These are phyloP conservation scores for Ambrosia hybrid DNA, from an alignment of 140 eudicot species.

Conservation along the genomic window DNA sequence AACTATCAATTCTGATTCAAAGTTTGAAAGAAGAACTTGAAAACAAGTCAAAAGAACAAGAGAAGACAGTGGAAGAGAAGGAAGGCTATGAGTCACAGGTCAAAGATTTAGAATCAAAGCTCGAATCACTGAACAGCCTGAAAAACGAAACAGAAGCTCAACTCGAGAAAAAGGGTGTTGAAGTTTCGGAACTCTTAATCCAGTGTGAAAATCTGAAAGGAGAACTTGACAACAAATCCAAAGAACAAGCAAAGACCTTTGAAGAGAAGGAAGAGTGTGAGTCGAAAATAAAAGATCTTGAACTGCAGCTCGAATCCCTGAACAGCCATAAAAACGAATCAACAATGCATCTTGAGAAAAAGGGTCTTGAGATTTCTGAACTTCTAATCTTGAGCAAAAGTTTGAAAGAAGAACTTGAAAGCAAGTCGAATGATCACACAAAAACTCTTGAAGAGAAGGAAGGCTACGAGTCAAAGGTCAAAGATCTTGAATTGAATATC, in stretches of 20 bases:
- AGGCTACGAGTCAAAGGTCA: conserved; percentile 32
- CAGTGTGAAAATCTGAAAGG: conserved; percentile 38
- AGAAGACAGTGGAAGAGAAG: too few relatives aligned
- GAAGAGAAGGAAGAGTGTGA: conserved; percentile 41
- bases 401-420: conserved; percentile 50
- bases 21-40: too few relatives aligned
- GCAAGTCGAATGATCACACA: conserved; percentile 34
- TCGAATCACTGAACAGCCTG: conserved; percentile 38
- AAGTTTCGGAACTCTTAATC: conserved; percentile 36
- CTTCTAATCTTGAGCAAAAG: conserved; percentile 30
- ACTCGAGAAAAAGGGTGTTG: conserved; percentile 39
- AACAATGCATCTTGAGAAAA: conserved; percentile 45
- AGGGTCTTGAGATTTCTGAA: conserved; percentile 46
- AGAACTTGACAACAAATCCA: conserved; percentile 40
- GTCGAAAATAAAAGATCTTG: conserved; percentile 41
- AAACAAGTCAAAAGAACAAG: too few relatives aligned
- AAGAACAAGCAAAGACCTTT: conserved; percentile 28
- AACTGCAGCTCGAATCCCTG: conserved; percentile 42
- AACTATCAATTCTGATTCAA: too few relatives aligned
- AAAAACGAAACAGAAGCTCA: conserved; percentile 40
- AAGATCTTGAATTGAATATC: conserved; percentile 48
- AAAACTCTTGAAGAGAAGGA: conserved; percentile 49
- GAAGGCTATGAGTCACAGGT: too few relatives aligned
- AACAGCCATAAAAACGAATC: conserved; percentile 40
- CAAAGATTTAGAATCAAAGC: conserved; percentile 37